Base-by-base conservation (phyloP, 306 rosid species). In the Coriaria nepalensis region DNA sequence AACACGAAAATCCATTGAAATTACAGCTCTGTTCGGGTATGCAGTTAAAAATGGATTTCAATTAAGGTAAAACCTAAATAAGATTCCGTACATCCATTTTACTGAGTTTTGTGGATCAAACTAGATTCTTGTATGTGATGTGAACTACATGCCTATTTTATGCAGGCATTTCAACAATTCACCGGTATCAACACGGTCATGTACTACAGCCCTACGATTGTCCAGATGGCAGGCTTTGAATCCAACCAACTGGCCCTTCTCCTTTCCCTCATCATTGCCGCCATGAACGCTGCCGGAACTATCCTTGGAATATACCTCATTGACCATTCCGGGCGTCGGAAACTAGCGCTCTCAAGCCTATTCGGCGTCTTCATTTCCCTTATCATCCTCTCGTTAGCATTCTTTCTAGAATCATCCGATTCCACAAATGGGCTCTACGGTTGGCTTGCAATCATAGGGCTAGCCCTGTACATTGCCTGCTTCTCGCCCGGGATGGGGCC, bases 161-260 rank as follows among this genome's bases (percentile, higher is more conserved):
- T 65, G 42, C 78, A 87, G 96, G 96, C 94, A 33, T 87, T 87
- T 57, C 96, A 87, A 73, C 94, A 87, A 67, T 87, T 87, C 53
- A 78, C 88, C 39, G 96, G 96, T 36, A 87, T 87, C 66, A 87
- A 87, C 76, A 87, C 96, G 7, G 96, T 86, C 46, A 86, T 86
- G 96, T 86, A 86, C 78, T 86, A 86, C 75, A 86, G 96, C 70
- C 94, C 96, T 65, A 87, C 88, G 6, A 87, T 87, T 45, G 96
- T 87, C 53, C 93, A 87, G 70, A 73, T 80, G 96, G 96, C 94
- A 11, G 96, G 96, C 61, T 78, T 87, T 46, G 42, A 35, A 33
- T 73, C 94, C 37, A 87, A 83, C 56, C 78, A 78, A 61, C 40
- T 83, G 53, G 96, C 96, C 33, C 78, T 87, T 61, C 73, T 78